A percentile compares a stretch with the other conserved stretches of the same genome.
Conservation (phyloP, 2,329 filamentous ascomycete species). For the Nakataea oryzae region DNA sequence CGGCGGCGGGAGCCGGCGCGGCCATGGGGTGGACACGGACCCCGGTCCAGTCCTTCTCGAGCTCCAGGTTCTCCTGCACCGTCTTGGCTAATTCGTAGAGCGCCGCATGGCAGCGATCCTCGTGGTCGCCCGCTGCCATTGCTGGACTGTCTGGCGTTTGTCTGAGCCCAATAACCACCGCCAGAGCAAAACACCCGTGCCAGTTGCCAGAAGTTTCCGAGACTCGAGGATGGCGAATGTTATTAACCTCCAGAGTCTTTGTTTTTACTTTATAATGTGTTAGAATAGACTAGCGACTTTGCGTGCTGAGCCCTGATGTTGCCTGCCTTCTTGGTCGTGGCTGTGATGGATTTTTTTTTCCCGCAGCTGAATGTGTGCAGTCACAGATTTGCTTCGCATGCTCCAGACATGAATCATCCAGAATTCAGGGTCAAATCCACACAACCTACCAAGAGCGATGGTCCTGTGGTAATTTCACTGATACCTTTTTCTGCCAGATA, state of each 20-base stretch:
- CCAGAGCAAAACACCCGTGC: not conserved
- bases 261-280: too few relatives aligned
- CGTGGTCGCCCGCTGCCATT: slow-evolving; percentile 6
- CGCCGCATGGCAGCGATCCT: slow-evolving; percentile 1
- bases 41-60: slow-evolving; percentile 66
- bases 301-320: too few relatives aligned
- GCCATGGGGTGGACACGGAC: slow-evolving; percentile 40
- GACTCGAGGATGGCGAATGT: not conserved
- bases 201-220: not conserved
- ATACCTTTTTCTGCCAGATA: not conserved
- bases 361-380: too few relatives aligned
- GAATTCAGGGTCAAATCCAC: not conserved
- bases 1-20: slow-evolving; percentile 18
- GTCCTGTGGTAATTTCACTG: too few relatives aligned
- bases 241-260: not conserved
- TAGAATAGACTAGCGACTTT: too few relatives aligned
- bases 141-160: not conserved
- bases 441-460: too few relatives aligned
- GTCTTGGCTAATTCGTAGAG: slow-evolving; percentile 38
- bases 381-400: not conserved
- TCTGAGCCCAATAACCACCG: not conserved
- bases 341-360: not conserved
- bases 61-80: slow-evolving; percentile 59
- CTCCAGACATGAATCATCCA: not conserved
- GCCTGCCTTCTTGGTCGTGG: not conserved